A percentile compares a stretch with the other conserved stretches of the same genome.
phyloP scores from a whole-genome alignment of 2,329 filamentous ascomycete genomes.

The Fusarium albidum region DNA sequence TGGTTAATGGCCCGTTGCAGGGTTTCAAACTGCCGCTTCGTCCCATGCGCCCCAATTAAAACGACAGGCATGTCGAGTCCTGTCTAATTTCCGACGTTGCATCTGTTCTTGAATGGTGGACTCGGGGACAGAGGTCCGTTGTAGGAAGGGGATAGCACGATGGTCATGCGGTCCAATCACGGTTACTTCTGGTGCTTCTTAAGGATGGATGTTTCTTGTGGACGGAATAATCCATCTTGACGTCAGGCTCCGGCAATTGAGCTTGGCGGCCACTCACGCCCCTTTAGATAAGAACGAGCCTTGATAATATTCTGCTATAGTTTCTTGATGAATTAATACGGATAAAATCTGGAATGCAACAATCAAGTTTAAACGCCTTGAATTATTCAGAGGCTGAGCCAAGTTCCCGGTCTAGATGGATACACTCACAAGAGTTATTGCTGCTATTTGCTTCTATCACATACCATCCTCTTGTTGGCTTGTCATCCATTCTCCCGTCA shows the following conservation, averaged over 20 bases:
- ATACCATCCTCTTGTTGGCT: background rate
- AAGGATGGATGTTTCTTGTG: too few relatives aligned
- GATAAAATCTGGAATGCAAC: too few relatives aligned
- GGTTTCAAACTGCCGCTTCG: background rate
- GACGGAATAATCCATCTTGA: background rate
- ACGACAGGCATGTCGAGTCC: background rate
- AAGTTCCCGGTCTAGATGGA: background rate
- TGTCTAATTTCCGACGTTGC: conserved; percentile 7
- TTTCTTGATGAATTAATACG: too few relatives aligned
- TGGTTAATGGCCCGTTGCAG: background rate
- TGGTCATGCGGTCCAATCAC: conserved; percentile 24
- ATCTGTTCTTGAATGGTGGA: background rate
- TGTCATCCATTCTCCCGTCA: conserved; percentile 16
- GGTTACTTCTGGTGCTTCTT: too few relatives aligned
- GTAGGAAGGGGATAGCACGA: background rate
- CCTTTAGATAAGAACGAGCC: too few relatives aligned
- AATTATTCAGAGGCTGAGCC: too few relatives aligned
- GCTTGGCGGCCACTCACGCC: too few relatives aligned
- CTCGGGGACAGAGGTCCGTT: conserved; percentile 12
- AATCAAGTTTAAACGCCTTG: too few relatives aligned
- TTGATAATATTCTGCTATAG: too few relatives aligned
- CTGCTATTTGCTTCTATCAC: too few relatives aligned
- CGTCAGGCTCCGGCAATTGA: background rate
- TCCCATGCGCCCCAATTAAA: conserved; percentile 27
- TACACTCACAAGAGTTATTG: too few relatives aligned